Evolutionary conservation across 495 filamentous ascomycete genomes (phyloP), one percentile per base, ranked within the genome.

Genomic region (Aspergillus heteromorphus): DNA sequence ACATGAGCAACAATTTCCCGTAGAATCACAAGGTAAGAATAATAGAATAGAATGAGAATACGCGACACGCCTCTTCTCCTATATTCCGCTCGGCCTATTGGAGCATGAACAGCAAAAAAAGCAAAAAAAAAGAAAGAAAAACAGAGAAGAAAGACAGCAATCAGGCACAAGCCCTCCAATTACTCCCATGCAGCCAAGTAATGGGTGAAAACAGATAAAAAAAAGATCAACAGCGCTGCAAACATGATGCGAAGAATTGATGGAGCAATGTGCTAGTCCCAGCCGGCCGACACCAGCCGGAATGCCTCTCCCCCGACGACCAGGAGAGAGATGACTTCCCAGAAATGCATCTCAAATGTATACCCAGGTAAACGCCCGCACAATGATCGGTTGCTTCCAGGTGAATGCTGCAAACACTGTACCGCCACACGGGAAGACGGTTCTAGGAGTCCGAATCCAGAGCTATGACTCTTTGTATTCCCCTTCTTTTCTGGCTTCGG

Each of bases 331-430:
- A 38, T 14, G n/a, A 38, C n/a, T 38, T 54, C n/a, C 53, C 51
- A 62, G 40, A 53, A 55, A 53, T 42, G 43, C 47, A 53, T 61
- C 48, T 56, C 48, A 53, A 47, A 40, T 54, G 47, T 53, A 53
- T 55, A 59, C 52, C 48, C 42, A 45, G 50, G 54, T 53, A 38
- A 59, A 60, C 57, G 50, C 57, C 57, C 19, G 50, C 57, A 34
- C 40, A 40, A 21, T 55, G 42, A 49, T 53, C 51, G 45, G 25
- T 18, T 49, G 38, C 40, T 43, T n/a, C 34, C 45, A 50, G 20
- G 21, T 38, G 34, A 38, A 38, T 38, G 34, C 34, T 53, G 21
- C 36, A 56, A 54, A 43, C 45, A 29, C 21, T 50, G 53, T 53
- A 60, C 49, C 38, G 56, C 50, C 30, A 17, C 48, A 25, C 31